Percentiles rank a stretch among this genome's conserved stretches.
phyloP scores from a whole-genome alignment of 129 eudicot genomes.

The Arctium lappa region DNA sequence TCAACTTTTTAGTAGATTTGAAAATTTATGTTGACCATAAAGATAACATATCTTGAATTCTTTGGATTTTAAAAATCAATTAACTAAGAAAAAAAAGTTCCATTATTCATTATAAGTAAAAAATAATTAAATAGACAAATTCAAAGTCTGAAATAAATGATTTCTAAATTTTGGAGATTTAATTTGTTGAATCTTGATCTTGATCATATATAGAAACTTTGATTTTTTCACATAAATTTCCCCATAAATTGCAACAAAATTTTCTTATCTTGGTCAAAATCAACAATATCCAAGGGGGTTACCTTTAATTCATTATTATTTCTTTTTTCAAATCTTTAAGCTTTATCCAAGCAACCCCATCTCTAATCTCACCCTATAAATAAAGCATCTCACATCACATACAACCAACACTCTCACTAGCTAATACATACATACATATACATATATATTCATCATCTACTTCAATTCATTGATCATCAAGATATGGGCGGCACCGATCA shows the following conservation, averaged over 20 bases:
- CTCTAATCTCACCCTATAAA: conserved; percentile 27
- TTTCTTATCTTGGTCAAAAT: conserved; percentile 15
- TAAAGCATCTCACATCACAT: conserved; percentile 19
- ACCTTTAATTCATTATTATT: conserved; percentile 1
- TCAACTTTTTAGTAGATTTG: not conserved
- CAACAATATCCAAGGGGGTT: conserved; percentile 9
- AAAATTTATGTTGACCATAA: no score
- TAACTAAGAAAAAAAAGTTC: not conserved
- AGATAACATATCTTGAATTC: no score
- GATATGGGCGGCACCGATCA: conserved; percentile 30
- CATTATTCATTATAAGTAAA: not conserved
- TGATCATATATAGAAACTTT: conserved; percentile 26
- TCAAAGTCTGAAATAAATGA: not conserved
- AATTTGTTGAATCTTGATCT: not conserved
- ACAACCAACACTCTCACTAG: conserved; percentile 13
- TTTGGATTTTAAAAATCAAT: not conserved
- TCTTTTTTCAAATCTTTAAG: conserved; percentile 6
- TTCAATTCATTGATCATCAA: not conserved
- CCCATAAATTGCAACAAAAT: conserved; percentile 11
- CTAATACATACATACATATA: not conserved
- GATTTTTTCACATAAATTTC: conserved; percentile 17
- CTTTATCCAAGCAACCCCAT: conserved; percentile 11
- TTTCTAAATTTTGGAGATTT: conserved; percentile 5
- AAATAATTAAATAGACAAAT: not conserved
- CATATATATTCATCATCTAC: not conserved